Evolutionary conservation across 805 yeast genomes (phyloP), one percentile per base, ranked within the genome.

Genomic region (Hanseniaspora vineae): DNA sequence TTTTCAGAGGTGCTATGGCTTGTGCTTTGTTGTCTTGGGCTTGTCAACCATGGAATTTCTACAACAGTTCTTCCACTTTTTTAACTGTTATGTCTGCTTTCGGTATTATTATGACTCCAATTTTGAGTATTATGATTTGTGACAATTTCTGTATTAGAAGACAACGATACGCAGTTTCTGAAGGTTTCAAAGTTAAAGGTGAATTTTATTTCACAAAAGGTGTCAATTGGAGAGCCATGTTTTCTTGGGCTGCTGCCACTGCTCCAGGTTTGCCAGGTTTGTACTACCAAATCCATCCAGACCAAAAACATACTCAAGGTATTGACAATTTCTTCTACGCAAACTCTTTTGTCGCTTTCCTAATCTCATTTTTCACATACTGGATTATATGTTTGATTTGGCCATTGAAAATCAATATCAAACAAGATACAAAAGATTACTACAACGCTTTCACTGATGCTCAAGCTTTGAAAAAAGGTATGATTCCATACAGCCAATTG

Each of bases 181-280:
- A 55, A 50, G 55, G 61, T 12, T 60, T 59, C 39, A 51, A 53
- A 15, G 32, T 53, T 4, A 54, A 58, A 31, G 60, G 65, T 23
- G 59, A 60, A n/a, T 72, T 67, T 53, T 70, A 66, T 52, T 67
- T 62, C 54, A 54, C 51, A 42, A 54, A 57, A 20, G 76, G 75
- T 35, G 44, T 66, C 44, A 70, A 71, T 48, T 65, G 62, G 61
- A 60, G 69, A 58, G 61, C 69, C 48, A 51, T 67, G 42, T 47
- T 57, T 51, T 61, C 63, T 19, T 58, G 63, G 60, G 49, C 58
- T 4, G 51, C 59, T 5, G 70, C 72, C 32, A 62, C 68, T 56
- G 66, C 69, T 11, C 78, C 77, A 15, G 75, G 75, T 18, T 49
- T 75, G 23, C 80, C 80, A 2, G 80, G 80, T 35, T 64, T 58